Evolutionary conservation across 257 asterid species (phyloP).

Genomic region (Agastache rugosa): DNA sequence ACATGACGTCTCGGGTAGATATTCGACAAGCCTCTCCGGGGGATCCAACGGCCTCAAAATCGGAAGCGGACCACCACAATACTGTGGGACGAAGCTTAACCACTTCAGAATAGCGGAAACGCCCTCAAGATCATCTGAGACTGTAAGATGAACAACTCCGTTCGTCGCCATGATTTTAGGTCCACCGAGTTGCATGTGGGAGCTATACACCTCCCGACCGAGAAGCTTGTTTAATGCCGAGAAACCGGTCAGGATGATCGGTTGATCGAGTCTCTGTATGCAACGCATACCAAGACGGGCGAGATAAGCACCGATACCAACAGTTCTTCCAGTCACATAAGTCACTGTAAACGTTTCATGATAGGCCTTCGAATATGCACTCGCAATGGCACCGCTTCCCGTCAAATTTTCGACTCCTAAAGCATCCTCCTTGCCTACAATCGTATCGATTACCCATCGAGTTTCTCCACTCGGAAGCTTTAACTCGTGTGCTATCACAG

Average conservation of each 20-base stretch:
- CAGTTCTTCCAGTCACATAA: constrained; percentile 94
- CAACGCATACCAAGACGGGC: constrained; percentile 99
- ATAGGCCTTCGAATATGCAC: constrained; percentile 94
- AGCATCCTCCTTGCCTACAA: constrained; percentile 90
- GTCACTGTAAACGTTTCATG: constrained; percentile 92
- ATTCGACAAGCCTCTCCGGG: constrained; percentile 72
- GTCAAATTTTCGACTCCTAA: constrained; percentile 86
- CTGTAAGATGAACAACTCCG: constrained; percentile 97
- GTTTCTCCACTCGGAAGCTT: constrained; percentile 72
- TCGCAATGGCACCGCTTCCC: constrained; percentile 98
- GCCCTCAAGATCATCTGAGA: constrained; percentile 97
- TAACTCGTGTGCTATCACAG: constrained; percentile 82
- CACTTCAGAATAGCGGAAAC: constrained; percentile 83
- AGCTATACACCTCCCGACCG: constrained; percentile 96
- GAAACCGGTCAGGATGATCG: constrained; percentile 94
- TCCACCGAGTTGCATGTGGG: constrained; percentile 99
- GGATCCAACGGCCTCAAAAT: constrained; percentile 69
- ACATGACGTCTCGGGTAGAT: constrained; percentile 86
- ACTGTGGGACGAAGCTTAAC: constrained; percentile 91
- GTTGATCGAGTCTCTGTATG: constrained; percentile 95
- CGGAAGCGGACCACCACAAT: constrained; percentile 92
- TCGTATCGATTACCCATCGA: constrained; percentile 89
- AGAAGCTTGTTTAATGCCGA: constrained; percentile 95
- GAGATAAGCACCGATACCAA: constrained; percentile 97
- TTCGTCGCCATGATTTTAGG: constrained; percentile 99